Evolutionary conservation across 2,329 filamentous ascomycete species (phyloP).

Genomic region (Colletotrichum truncatum): DNA sequence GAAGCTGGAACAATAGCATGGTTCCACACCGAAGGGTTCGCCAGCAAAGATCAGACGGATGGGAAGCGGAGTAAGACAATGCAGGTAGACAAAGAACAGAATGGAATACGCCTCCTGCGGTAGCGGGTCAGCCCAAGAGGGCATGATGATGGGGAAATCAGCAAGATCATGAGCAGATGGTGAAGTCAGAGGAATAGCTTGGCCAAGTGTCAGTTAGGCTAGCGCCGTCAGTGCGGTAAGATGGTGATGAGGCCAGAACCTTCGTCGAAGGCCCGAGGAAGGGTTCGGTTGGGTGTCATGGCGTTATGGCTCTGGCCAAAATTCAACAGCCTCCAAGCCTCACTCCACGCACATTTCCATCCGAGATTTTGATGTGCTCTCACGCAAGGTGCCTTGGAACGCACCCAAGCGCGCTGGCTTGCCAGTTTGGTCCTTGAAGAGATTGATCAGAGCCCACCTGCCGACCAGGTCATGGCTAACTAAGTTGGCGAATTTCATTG

Average conservation of each 20-base stretch:
- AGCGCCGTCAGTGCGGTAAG: slow-evolving; percentile 6
- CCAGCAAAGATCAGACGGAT: slow-evolving; percentile 19
- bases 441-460: neutral
- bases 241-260: slow-evolving; percentile 11
- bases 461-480: too few species aligned
- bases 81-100: neutral
- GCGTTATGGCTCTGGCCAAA: neutral
- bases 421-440: neutral
- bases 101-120: neutral
- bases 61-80: slow-evolving; percentile 13
- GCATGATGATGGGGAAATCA: slow-evolving; percentile 4
- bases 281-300: slow-evolving; percentile 8
- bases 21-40: slow-evolving; percentile 1
- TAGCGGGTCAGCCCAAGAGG: neutral
- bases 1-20: neutral
- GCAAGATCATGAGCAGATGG: slow-evolving; percentile 1
- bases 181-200: slow-evolving; percentile 1
- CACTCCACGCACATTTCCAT: neutral
- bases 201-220: slow-evolving; percentile 3
- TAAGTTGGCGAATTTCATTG: too few species aligned
- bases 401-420: neutral
- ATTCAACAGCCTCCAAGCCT: neutral
- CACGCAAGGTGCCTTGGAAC: neutral
- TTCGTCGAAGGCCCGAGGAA: slow-evolving; percentile 15
- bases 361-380: neutral